A percentile compares a stretch with the other conserved stretches of the same genome.
Evolutionary conservation across 768 basidiomycete species (phyloP).

Genomic region (Termitomyces sp.): DNA sequence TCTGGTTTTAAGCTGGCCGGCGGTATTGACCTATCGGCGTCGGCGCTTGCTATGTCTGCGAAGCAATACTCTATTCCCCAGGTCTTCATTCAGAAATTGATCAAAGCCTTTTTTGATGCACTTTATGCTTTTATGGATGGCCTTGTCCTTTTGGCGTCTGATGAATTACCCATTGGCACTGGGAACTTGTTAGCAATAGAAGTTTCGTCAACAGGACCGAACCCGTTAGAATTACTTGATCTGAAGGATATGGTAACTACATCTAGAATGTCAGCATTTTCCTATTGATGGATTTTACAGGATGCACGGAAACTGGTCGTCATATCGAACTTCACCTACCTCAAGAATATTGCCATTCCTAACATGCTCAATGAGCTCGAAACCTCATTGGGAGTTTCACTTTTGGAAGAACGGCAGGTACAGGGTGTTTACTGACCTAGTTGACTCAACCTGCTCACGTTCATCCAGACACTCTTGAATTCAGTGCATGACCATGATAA

Average conservation of each 20-base stretch:
- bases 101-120: conserved; percentile 80
- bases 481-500: conserved; percentile 83
- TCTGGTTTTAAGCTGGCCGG: conserved; percentile 78
- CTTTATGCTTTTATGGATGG: conserved; percentile 87
- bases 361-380: conserved; percentile 79
- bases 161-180: conserved; percentile 50
- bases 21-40: conserved; percentile 55
- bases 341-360: conserved; percentile 68
- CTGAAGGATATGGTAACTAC: conserved; percentile 54
- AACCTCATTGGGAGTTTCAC: conserved; percentile 63
- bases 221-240: conserved; percentile 54
- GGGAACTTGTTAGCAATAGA: conserved; percentile 30
- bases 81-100: conserved; percentile 69
- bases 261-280: neutral
- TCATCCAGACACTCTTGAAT: conserved; percentile 58
- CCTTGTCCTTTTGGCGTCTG: conserved; percentile 70
- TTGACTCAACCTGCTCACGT: neutral
- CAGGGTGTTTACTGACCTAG: conserved; percentile 12
- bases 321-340: conserved; percentile 80
- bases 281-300: conserved; percentile 33
- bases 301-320: conserved; percentile 85
- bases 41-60: conserved; percentile 42
- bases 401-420: conserved; percentile 71
- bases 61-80: conserved; percentile 60
- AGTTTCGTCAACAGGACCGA: conserved; percentile 31